A percentile compares a stretch with the other conserved stretches of the same genome.
Evolutionary conservation across 768 basidiomycete genomes (phyloP).

Genomic region (Clavulina sp.): DNA sequence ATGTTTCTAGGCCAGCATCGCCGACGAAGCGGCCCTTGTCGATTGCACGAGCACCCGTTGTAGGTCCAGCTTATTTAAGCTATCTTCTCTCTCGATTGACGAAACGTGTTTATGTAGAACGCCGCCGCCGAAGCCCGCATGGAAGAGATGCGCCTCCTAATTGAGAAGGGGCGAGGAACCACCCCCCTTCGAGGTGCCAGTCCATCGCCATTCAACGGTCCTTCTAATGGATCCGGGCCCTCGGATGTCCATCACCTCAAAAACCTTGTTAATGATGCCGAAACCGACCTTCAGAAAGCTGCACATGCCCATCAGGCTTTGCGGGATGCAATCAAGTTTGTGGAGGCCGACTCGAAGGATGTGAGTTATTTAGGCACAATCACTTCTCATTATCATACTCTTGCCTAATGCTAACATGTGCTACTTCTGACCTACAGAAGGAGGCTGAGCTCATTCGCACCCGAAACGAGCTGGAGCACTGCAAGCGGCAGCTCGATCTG

Average conservation of each 20-base stretch:
- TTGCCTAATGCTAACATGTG: neutral
- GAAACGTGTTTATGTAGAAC: constrained; percentile 27
- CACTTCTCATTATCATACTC: too few species aligned
- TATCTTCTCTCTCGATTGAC: neutral
- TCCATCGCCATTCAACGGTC: constrained; percentile 11
- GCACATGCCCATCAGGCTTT: constrained; percentile 38
- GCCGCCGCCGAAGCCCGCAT: constrained; percentile 60
- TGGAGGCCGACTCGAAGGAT: constrained; percentile 39
- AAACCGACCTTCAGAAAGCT: constrained; percentile 35
- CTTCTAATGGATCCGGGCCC: neutral
- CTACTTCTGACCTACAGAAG: constrained; percentile 25
- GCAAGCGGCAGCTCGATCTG: constrained; percentile 58
- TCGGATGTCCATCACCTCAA: constrained; percentile 32
- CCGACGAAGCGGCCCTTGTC: neutral
- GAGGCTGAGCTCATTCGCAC: constrained; percentile 42
- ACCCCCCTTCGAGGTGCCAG: constrained; percentile 31
- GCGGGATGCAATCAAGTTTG: constrained; percentile 29
- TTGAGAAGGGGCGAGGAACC: constrained; percentile 41
- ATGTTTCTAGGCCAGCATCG: neutral
- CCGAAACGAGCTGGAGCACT: constrained; percentile 45
- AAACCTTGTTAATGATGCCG: constrained; percentile 37
- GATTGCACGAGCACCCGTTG: neutral
- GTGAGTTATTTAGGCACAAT: constrained; percentile 23
- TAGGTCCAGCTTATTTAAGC: neutral
- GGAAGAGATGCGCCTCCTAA: constrained; percentile 69